Conservation (phyloP, 441 rosid species). For the Biscutella laevigata region DNA sequence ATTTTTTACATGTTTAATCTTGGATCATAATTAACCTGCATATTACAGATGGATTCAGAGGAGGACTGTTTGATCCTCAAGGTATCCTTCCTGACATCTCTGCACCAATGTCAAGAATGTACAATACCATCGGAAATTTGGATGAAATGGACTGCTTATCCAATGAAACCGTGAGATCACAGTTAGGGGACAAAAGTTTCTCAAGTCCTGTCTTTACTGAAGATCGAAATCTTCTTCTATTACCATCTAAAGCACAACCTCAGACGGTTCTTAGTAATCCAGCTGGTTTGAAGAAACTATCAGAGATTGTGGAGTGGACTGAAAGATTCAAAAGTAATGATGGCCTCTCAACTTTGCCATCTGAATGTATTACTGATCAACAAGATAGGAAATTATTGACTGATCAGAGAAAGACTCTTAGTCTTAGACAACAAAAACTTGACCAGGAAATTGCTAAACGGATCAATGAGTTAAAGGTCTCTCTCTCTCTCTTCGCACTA, state of each 20-base stretch:
- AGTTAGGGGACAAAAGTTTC: slow-evolving; percentile 40
- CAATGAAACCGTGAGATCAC: slow-evolving; percentile 42
- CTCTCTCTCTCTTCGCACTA: slow-evolving; percentile 3
- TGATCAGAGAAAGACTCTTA: slow-evolving; percentile 62
- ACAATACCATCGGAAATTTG: slow-evolving; percentile 46
- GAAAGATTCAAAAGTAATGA: slow-evolving; percentile 39
- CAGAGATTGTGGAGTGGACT: slow-evolving; percentile 42
- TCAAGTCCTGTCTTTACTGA: slow-evolving; percentile 33
- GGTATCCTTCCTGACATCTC: slow-evolving; percentile 42
- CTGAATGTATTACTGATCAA: slow-evolving; percentile 74
- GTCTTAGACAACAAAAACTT: slow-evolving; percentile 54
- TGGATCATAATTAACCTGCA: too few species aligned
- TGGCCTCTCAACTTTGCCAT: slow-evolving; percentile 44
- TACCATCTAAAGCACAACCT: slow-evolving; percentile 25
- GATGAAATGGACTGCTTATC: slow-evolving; percentile 37
- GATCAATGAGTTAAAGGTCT: slow-evolving; percentile 68
- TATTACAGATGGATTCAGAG: slow-evolving; percentile 47
- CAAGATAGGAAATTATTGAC: slow-evolving; percentile 45
- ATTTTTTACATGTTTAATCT: too few species aligned
- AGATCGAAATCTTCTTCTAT: slow-evolving; percentile 45
- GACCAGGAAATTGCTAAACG: slow-evolving; percentile 50
- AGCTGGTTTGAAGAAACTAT: slow-evolving; percentile 22
- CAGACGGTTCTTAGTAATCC: slow-evolving; percentile 1
- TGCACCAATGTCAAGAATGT: slow-evolving; percentile 38
- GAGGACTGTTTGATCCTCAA: slow-evolving; percentile 44